Evolutionary conservation across 1,139 yeast genomes (phyloP).

Genomic region (Scheffersomyces stambukii): DNA sequence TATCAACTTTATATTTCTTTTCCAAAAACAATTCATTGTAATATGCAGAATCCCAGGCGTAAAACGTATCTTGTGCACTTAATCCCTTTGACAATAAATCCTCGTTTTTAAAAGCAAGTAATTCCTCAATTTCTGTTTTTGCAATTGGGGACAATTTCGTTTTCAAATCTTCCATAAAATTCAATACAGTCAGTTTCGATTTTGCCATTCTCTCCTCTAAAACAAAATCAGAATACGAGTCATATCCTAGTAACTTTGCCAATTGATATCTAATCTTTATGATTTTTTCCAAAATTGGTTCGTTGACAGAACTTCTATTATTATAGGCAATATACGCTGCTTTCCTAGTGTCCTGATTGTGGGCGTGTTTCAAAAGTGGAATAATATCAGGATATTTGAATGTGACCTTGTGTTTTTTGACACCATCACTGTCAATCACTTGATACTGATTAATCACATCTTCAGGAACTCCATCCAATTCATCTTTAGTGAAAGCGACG

Average conservation of each 20-base stretch:
- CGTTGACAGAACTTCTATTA: constrained; percentile 61
- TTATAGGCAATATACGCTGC: constrained; percentile 63
- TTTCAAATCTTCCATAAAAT: constrained; percentile 60
- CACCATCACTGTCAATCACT: constrained; percentile 37
- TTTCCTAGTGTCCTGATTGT: constrained; percentile 60
- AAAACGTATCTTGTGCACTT: constrained; percentile 40
- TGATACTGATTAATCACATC: constrained; percentile 58
- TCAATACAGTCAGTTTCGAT: constrained; percentile 51
- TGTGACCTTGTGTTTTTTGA: constrained; percentile 56
- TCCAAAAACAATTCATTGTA: constrained; percentile 64
- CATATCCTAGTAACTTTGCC: constrained; percentile 63
- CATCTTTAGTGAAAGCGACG: constrained; percentile 55
- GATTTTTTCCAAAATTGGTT: constrained; percentile 53
- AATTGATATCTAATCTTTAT: constrained; percentile 57
- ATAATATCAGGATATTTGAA: constrained; percentile 76
- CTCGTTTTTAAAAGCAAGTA: constrained; percentile 50
- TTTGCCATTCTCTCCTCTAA: constrained; percentile 82
- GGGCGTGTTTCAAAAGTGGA: constrained; percentile 73
- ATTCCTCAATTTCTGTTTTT: constrained; percentile 43
- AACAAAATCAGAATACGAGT: constrained; percentile 61
- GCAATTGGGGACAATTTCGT: constrained; percentile 58
- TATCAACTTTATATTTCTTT: constrained; percentile 66
- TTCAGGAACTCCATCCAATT: constrained; percentile 71
- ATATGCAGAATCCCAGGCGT: constrained; percentile 71
- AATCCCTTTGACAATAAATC: constrained; percentile 46